phyloP scores from a whole-genome alignment of 345 rosid genomes.

The Excoecaria agallocha region DNA sequence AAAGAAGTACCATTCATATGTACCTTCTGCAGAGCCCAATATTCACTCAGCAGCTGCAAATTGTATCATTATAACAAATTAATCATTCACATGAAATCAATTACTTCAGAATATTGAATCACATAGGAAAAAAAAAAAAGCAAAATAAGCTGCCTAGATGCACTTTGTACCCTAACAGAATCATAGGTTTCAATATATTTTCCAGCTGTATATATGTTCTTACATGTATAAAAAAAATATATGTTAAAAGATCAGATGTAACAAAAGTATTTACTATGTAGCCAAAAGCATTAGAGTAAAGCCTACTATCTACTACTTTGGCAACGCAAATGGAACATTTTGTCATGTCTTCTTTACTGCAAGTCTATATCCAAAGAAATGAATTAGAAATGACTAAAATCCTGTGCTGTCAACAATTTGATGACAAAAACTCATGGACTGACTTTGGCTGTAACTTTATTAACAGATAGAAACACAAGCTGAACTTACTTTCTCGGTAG shows the following conservation, averaged over 20 bases:
- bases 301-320: no score
- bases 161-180: slow-evolving; percentile 32
- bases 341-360: background rate
- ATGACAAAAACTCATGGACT: background rate
- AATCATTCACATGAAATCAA: no score
- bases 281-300: no score
- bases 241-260: background rate
- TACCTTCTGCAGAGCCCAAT: no score
- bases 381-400: background rate
- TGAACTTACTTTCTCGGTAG: slow-evolving; percentile 43
- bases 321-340: background rate
- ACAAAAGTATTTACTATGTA: no score
- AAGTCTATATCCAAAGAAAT: background rate
- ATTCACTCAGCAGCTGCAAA: no score
- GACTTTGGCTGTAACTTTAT: background rate
- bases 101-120: no score
- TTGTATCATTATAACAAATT: no score
- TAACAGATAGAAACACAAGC: background rate
- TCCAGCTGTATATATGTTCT: slow-evolving; percentile 28
- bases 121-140: no score
- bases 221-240: background rate
- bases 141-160: no score
- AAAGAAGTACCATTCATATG: no score
- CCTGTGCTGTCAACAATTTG: background rate
- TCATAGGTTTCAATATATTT: slow-evolving; percentile 45